Evolutionary conservation across 163 green algal species (phyloP).

Genomic region (Chlamydomonas reinhardtii): DNA sequence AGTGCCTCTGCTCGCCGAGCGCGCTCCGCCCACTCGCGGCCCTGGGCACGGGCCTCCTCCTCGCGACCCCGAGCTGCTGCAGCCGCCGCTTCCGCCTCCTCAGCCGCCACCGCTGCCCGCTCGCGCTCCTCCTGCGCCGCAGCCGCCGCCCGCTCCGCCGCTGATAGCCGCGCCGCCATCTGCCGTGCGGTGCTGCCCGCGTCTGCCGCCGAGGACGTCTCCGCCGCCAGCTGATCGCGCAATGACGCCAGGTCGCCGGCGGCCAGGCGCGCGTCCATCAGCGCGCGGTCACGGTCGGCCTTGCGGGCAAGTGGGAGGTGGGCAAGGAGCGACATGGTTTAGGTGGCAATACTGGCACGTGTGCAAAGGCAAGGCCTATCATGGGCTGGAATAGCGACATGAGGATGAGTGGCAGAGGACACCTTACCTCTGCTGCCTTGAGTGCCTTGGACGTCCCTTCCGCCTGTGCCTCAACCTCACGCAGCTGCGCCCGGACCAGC

Average conservation of each 20-base stretch:
- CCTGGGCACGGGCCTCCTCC: slow-evolving; percentile 63
- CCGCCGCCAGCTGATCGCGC: slow-evolving; percentile 50
- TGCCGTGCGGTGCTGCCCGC: slow-evolving; percentile 32
- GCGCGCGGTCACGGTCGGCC: slow-evolving; percentile 37
- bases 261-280: slow-evolving; percentile 19
- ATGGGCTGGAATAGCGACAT: no score
- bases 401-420: no score
- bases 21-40: slow-evolving; percentile 64
- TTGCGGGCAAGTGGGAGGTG: background rate
- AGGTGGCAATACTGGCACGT: no score
- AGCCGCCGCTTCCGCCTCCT: slow-evolving; percentile 56
- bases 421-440: slow-evolving; percentile 21
- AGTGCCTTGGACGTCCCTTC: slow-evolving; percentile 16
- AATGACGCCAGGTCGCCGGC: slow-evolving; percentile 49
- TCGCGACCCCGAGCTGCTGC: slow-evolving; percentile 57
- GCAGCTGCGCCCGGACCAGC: slow-evolving; percentile 16
- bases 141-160: slow-evolving; percentile 40
- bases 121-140: slow-evolving; percentile 30
- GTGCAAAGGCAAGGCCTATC: no score
- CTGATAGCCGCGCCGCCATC: slow-evolving; percentile 37
- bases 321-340: background rate
- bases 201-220: slow-evolving; percentile 22
- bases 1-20: slow-evolving; percentile 65
- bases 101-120: slow-evolving; percentile 27
- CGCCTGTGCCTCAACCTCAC: slow-evolving; percentile 4